A percentile compares a stretch with the other conserved stretches of the same genome.
These are phyloP conservation scores for Paramyrothecium roridum DNA, from an alignment of 2,329 filamentous ascomycete species.

Conservation along the genomic window DNA sequence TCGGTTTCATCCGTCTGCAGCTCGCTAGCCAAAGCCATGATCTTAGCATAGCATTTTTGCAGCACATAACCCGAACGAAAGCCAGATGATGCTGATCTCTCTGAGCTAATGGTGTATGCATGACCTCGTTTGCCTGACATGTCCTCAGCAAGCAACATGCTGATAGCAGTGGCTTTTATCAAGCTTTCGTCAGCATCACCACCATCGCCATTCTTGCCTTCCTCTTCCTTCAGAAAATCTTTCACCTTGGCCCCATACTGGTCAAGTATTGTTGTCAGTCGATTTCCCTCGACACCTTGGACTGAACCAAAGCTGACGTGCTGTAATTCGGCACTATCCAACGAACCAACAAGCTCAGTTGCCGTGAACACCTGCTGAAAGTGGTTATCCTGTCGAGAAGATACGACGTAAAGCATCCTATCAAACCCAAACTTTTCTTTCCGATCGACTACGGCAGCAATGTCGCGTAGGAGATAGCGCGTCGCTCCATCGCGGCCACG, in stretches of 20 bases:
- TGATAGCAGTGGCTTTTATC: conserved; percentile 4
- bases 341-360: conserved; percentile 25
- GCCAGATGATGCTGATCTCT: conserved; percentile 23
- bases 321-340: conserved; percentile 23
- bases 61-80: no score
- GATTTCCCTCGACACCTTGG: conserved; percentile 41
- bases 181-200: not conserved
- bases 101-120: conserved; percentile 13
- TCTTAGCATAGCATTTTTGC: no score
- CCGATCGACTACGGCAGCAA: conserved; percentile 65
- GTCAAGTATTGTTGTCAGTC: conserved; percentile 6
- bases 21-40: no score
- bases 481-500: conserved; percentile 48
- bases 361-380: conserved; percentile 51
- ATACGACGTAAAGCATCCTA: conserved; percentile 78
- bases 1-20: no score
- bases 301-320: conserved; percentile 39
- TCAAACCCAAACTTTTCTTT: conserved; percentile 61
- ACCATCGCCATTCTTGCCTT: not conserved
- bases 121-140: conserved; percentile 16
- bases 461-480: conserved; percentile 64
- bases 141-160: conserved; percentile 10
- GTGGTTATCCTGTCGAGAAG: conserved; percentile 69
- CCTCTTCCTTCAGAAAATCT: no score
- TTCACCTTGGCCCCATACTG: conserved; percentile 1